Conservation (phyloP, 108 stramenopile genomes). For the Stephanodiscus triporus region DNA sequence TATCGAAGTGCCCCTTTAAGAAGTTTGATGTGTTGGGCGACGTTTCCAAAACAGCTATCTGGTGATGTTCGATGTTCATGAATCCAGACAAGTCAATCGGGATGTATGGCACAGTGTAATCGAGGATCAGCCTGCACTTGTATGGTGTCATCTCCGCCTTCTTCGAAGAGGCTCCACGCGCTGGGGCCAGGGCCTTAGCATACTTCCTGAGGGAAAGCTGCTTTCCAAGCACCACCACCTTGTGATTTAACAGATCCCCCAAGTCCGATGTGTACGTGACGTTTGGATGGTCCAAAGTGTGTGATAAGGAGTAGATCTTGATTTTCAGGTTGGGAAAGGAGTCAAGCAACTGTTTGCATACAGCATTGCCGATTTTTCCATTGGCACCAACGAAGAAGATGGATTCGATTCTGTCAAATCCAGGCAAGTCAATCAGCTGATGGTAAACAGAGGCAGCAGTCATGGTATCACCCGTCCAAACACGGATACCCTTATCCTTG, state of each 20-base stretch:
- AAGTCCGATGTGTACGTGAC: conserved; percentile 65
- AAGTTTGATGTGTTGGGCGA: conserved; percentile 53
- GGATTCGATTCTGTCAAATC: conserved; percentile 54
- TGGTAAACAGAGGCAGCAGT: conserved; percentile 72
- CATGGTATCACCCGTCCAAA: conserved; percentile 80
- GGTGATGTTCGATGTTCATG: conserved; percentile 58
- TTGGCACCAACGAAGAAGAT: conserved; percentile 76
- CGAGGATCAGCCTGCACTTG: conserved; percentile 61
- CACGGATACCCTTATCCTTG: conserved; percentile 65
- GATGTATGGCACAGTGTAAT: conserved; percentile 73
- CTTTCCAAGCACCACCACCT: conserved; percentile 68
- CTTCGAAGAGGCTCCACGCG: conserved; percentile 44
- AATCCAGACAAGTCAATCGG: conserved; percentile 53
- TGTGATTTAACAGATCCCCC: conserved; percentile 61
- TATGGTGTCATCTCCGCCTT: conserved; percentile 46
- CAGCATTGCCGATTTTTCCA: conserved; percentile 73
- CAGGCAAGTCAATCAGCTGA: conserved; percentile 60
- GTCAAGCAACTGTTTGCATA: conserved; percentile 57
- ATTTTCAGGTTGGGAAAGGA: conserved; percentile 66
- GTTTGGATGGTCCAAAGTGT: conserved; percentile 68
- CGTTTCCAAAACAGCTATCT: conserved; percentile 63
- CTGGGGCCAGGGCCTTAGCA: conserved; percentile 54
- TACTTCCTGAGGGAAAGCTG: conserved; percentile 58
- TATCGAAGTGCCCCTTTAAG: conserved; percentile 66
- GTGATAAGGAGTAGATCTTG: conserved; percentile 61